Evolutionary conservation across 1,139 yeast genomes (phyloP).

Genomic region (Candida tetrigidarum): DNA sequence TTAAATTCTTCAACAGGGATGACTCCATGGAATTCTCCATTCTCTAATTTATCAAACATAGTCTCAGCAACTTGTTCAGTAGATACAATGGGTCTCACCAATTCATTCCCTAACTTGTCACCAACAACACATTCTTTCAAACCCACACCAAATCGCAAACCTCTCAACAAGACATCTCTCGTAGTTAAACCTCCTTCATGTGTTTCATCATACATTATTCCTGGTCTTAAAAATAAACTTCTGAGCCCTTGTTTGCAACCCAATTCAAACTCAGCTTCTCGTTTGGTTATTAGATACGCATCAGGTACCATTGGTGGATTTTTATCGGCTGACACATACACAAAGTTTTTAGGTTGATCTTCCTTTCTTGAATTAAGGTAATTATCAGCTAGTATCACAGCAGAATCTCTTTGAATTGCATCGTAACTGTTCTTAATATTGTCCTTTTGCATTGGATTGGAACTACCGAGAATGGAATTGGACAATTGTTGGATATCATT

Average conservation of each 20-base stretch:
- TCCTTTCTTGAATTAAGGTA: constrained; percentile 32
- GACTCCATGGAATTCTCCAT: constrained; percentile 56
- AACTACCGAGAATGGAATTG: constrained; percentile 36
- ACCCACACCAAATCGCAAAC: constrained; percentile 40
- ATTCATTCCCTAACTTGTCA: constrained; percentile 40
- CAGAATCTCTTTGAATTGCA: constrained; percentile 71
- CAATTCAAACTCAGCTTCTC: constrained; percentile 73
- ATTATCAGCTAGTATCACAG: constrained; percentile 64
- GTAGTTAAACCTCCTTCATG: constrained; percentile 30
- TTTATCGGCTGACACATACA: constrained; percentile 81
- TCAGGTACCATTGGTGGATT: constrained; percentile 69
- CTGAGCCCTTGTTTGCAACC: constrained; percentile 50
- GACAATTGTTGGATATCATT: constrained; percentile 35
- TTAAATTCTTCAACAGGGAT: constrained; percentile 58
- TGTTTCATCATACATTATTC: constrained; percentile 73
- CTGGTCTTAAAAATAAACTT: constrained; percentile 74
- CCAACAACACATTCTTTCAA: constrained; percentile 45
- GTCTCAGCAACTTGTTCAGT: constrained; percentile 71
- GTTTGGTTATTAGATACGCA: constrained; percentile 73
- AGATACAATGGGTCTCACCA: constrained; percentile 66
- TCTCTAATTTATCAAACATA: constrained; percentile 57
- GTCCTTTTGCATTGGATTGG: constrained; percentile 56
- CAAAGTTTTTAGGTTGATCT: constrained; percentile 50
- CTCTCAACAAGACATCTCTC: constrained; percentile 31
- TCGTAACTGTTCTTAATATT: constrained; percentile 53